These are phyloP conservation scores for Cornus kousa DNA, from an alignment of 148 eudicot species.

Conservation along the genomic window DNA sequence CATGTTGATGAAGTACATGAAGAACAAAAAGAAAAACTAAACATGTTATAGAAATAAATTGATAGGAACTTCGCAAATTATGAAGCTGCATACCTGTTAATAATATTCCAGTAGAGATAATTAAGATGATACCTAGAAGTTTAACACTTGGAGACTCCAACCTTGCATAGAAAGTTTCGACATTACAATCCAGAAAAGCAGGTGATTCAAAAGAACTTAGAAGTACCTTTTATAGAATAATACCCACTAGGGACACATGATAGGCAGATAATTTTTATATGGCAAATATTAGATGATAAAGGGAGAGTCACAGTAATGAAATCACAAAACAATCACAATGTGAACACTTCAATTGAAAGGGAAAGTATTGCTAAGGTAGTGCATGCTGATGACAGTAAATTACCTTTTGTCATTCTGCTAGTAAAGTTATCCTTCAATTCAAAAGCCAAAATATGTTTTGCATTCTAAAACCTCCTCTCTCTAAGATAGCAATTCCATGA, in stretches of 20 bases:
- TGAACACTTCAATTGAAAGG: too few relatives aligned
- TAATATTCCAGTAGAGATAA: conserved; percentile 77
- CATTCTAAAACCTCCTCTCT: too few relatives aligned
- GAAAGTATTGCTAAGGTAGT: too few relatives aligned
- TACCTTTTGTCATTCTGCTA: too few relatives aligned
- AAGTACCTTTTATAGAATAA: background rate
- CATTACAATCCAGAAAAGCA: conserved; percentile 11
- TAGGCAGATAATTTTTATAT: background rate
- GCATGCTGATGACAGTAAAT: too few relatives aligned
- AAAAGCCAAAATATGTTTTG: too few relatives aligned
- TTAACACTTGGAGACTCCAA: conserved; percentile 93
- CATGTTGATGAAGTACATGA: background rate
- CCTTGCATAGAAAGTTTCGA: conserved; percentile 32
- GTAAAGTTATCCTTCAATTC: too few relatives aligned
- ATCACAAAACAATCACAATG: background rate
- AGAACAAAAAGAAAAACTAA: conserved; percentile 1
- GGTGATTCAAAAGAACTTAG: background rate
- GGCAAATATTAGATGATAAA: background rate
- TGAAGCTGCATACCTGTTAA: conserved; percentile 63
- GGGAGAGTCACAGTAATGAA: background rate
- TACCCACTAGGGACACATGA: background rate
- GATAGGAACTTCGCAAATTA: background rate
- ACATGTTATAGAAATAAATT: background rate
- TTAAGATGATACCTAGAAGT: conserved; percentile 80
- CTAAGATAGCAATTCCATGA: too few relatives aligned